Percentiles rank a stretch among this genome's conserved stretches.
These are phyloP conservation scores for Ustilago esculenta DNA, from an alignment of 1,284 basidiomycete genomes.

Conservation along the genomic window DNA sequence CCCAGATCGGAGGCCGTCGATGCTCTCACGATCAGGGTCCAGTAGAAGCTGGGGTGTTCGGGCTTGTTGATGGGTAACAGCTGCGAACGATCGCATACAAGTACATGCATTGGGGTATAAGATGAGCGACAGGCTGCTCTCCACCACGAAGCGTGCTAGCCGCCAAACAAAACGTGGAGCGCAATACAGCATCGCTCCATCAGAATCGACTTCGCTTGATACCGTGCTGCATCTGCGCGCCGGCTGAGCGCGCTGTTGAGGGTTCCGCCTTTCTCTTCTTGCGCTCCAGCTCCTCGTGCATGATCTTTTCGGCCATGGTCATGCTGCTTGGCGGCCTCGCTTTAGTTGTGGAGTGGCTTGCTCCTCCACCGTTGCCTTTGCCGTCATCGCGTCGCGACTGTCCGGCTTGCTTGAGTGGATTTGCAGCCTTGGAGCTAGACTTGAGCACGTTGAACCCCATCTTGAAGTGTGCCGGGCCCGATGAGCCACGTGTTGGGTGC, in stretches of 20 bases:
- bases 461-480: slow-evolving; percentile 23
- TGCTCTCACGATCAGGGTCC: too few relatives aligned
- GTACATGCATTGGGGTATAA: slow-evolving; percentile 1
- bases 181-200: too few relatives aligned
- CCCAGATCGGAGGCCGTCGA: too few relatives aligned
- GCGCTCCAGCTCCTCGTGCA: slow-evolving; percentile 56
- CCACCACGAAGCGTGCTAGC: background rate
- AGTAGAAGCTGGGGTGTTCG: too few relatives aligned
- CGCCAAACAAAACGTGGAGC: too few relatives aligned
- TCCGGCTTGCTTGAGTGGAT: slow-evolving; percentile 22
- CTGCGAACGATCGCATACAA: too few relatives aligned
- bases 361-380: background rate
- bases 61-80: too few relatives aligned
- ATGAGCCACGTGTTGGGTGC: background rate
- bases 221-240: slow-evolving; percentile 50
- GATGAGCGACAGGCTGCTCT: too few relatives aligned
- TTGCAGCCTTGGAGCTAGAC: slow-evolving; percentile 32
- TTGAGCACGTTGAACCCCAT: slow-evolving; percentile 51
- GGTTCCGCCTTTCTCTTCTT: slow-evolving; percentile 34
- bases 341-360: slow-evolving; percentile 10
- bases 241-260: slow-evolving; percentile 13
- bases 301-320: slow-evolving; percentile 63
- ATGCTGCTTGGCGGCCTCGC: slow-evolving; percentile 39
- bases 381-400: background rate
- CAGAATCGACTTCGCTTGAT: slow-evolving; percentile 58